Evolutionary conservation across 176 grass and related monocot genomes (phyloP).

Genomic region (Ananas comosus): DNA sequence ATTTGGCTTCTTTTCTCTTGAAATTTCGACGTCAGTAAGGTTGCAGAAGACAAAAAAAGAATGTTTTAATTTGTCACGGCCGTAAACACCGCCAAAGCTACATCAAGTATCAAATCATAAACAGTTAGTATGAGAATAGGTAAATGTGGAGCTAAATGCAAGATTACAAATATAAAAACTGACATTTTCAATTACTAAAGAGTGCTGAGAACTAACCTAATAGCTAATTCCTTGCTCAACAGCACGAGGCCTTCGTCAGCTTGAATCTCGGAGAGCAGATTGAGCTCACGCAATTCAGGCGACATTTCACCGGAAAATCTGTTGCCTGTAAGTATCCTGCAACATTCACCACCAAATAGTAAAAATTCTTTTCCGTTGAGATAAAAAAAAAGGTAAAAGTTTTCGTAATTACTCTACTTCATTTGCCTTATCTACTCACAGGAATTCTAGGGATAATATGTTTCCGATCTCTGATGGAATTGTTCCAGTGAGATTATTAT

Average conservation of each 20-base stretch:
- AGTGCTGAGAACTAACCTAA: too few relatives aligned
- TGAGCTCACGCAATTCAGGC: conserved; percentile 11
- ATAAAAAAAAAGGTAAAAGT: neutral
- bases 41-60: too few relatives aligned
- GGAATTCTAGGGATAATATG: conserved; percentile 26
- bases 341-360: conserved; percentile 2
- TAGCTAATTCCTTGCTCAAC: too few relatives aligned
- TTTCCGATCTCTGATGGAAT: conserved; percentile 32
- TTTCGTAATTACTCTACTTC: neutral
- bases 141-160: too few relatives aligned
- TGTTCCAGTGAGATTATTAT: conserved; percentile 42
- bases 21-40: too few relatives aligned
- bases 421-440: conserved; percentile 25
- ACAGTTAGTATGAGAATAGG: too few relatives aligned
- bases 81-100: too few relatives aligned
- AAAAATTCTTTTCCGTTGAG: neutral
- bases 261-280: conserved; percentile 16
- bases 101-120: too few relatives aligned
- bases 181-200: too few relatives aligned
- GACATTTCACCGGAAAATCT: conserved; percentile 22
- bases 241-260: conserved; percentile 8
- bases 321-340: conserved; percentile 42
- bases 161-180: too few relatives aligned
- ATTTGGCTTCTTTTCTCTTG: too few relatives aligned
- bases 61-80: too few relatives aligned